Evolutionary conservation across 2,329 filamentous ascomycete genomes (phyloP), one percentile per base, ranked within the genome.

Genomic region (Colletotrichum plurivorum): DNA sequence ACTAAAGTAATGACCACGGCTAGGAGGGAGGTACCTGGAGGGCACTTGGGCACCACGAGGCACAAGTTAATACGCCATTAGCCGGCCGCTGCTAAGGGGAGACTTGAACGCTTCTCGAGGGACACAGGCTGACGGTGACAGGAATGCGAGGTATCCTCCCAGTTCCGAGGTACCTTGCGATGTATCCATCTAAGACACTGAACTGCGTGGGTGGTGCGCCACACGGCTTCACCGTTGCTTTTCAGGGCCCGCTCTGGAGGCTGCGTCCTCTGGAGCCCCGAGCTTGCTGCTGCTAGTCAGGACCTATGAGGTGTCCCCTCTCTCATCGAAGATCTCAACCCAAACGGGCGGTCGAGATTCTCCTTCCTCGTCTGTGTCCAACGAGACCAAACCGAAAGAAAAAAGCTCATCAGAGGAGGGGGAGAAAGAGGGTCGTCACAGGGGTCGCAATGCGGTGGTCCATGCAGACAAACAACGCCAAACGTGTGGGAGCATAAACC

Each of bases 401-500:
- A 36, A 36, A 36, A 36, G 31, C 31, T 36, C 31, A 36, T 36
- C 31, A 36, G 31, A 9, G 10, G 31, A 2, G 31, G 31, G 10
- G 31, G 31, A 10, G 31, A 36, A 8, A 36, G 39, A 59, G 41
- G 18, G 57, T 49, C 49, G 48, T 49, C 20, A 49, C 31, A 36
- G 41, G 59, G 48, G 51, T 53, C 18, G 57, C 46, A 51, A 36
- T 41, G 57, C 48, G 46, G 31, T 46, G 48, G 41, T 15, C 57
- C 46, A 39, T 45, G 56, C 46, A 18, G 56, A 45, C 48, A 61
- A 61, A 52, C 46, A 52, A 13, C 36, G 13, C 25, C 12, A 16
- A 18, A 55, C 31, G n/a, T 12, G 16, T 18, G 46, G 20, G 36
- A 54, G 66, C 66, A 69, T 66, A 55, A 66, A 59, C 54, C 41